phyloP scores from a whole-genome alignment of 2,329 filamentous ascomycete genomes.

The Colletotrichum sp. region DNA sequence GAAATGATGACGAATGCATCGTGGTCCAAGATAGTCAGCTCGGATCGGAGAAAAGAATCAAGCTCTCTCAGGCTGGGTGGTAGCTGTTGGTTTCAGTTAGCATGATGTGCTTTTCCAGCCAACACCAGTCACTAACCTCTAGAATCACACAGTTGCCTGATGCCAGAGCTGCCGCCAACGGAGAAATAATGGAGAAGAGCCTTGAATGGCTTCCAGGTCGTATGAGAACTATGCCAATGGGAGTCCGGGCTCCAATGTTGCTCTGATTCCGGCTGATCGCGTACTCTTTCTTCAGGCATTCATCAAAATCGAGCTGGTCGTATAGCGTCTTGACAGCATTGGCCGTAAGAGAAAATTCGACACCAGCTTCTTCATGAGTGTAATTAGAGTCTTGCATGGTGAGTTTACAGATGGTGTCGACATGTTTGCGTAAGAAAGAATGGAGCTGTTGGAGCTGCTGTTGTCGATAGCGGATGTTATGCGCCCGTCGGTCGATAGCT shows the following conservation, averaged over 20 bases:
- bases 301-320: constrained; percentile 8
- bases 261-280: constrained; percentile 13
- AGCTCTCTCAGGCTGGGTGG: neutral
- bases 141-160: constrained; percentile 31
- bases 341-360: constrained; percentile 33
- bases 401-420: constrained; percentile 38
- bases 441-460: constrained; percentile 49
- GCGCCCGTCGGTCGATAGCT: constrained; percentile 45
- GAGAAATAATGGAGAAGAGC: constrained; percentile 28
- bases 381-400: constrained; percentile 41
- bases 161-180: constrained; percentile 28
- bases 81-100: neutral
- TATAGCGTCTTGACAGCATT: no score
- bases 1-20: no score
- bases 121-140: constrained; percentile 23
- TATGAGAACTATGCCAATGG: constrained; percentile 27
- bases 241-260: neutral
- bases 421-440: constrained; percentile 37
- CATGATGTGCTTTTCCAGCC: neutral
- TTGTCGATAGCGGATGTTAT: constrained; percentile 50
- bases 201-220: constrained; percentile 25
- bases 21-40: no score
- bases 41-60: neutral
- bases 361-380: constrained; percentile 27
- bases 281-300: constrained; percentile 25